phyloP scores from a whole-genome alignment of 495 filamentous ascomycete genomes.

The Amphirosellinia nigrospora region DNA sequence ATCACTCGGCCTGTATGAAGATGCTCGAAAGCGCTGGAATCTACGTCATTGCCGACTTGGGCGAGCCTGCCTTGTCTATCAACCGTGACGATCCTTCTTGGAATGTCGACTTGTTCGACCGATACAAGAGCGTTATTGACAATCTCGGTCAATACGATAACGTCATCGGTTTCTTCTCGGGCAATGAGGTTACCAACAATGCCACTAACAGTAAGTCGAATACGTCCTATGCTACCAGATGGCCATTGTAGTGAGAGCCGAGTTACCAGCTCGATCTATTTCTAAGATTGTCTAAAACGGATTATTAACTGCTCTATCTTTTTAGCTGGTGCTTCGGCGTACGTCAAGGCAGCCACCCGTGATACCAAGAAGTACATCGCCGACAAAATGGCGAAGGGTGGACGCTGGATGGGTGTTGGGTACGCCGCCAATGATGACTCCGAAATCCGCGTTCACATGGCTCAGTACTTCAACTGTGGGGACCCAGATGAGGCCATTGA shows the following conservation, averaged over 20 bases:
- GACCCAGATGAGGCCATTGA: constrained; percentile 70
- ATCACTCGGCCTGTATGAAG: constrained; percentile 88
- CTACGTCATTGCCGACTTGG: constrained; percentile 91
- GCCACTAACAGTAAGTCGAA: constrained; percentile 65
- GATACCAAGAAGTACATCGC: constrained; percentile 95
- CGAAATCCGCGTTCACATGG: constrained; percentile 76
- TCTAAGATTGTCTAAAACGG: neutral
- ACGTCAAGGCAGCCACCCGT: constrained; percentile 94
- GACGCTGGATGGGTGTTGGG: constrained; percentile 84
- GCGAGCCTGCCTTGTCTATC: constrained; percentile 79
- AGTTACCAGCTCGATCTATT: neutral
- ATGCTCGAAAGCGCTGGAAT: constrained; percentile 85
- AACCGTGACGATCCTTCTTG: constrained; percentile 78
- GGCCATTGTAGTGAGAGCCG: neutral
- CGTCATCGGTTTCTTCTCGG: constrained; percentile 93
- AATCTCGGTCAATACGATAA: constrained; percentile 80
- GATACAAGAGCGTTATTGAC: constrained; percentile 87
- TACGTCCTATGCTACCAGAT: neutral
- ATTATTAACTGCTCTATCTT: neutral
- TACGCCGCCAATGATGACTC: constrained; percentile 94
- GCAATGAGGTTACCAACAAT: constrained; percentile 94
- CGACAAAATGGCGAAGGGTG: constrained; percentile 58
- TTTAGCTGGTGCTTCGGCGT: constrained; percentile 74
- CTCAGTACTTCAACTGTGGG: constrained; percentile 93
- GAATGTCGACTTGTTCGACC: constrained; percentile 73